Evolutionary conservation across 345 rosid genomes (phyloP).

Genomic region (Linum lewisii): DNA sequence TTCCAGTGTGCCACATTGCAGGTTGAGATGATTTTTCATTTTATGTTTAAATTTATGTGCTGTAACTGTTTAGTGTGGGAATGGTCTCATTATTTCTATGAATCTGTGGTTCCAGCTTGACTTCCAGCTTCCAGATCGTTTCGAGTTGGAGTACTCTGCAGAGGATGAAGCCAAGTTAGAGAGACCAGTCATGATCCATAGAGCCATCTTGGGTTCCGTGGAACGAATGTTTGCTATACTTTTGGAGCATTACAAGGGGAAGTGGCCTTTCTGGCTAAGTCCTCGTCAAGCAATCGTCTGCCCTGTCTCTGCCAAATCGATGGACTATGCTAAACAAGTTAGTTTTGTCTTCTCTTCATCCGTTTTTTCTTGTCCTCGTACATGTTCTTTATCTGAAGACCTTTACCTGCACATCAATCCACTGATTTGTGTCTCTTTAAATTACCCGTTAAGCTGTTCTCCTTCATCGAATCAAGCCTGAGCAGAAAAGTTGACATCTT

Average conservation of each 20-base stretch:
- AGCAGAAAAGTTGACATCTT: not conserved
- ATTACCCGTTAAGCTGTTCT: too few species aligned
- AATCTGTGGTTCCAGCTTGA: conserved; percentile 60
- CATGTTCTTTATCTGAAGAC: too few species aligned
- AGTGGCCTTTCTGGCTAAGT: conserved; percentile 99
- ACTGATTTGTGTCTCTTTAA: too few species aligned
- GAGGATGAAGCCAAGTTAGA: conserved; percentile 82
- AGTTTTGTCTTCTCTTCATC: conserved; percentile 8
- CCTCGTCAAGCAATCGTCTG: conserved; percentile 99
- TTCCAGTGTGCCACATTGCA: conserved; percentile 95
- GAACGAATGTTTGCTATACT: conserved; percentile 94
- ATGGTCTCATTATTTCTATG: conserved; percentile 9
- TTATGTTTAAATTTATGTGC: not conserved
- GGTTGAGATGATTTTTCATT: conserved; percentile 30
- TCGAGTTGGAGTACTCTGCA: conserved; percentile 68
- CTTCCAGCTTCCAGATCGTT: conserved; percentile 85
- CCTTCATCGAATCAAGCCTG: not conserved
- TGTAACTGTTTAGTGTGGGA: conserved; percentile 2
- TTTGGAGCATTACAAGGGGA: conserved; percentile 92
- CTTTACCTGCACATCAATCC: too few species aligned
- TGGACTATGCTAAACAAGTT: conserved; percentile 62
- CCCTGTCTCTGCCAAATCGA: conserved; percentile 85
- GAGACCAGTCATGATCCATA: conserved; percentile 88
- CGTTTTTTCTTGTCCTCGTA: not conserved
- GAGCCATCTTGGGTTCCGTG: conserved; percentile 91